These are phyloP conservation scores for Linderniella brevidens DNA, from an alignment of 257 asterid genomes.

Conservation along the genomic window DNA sequence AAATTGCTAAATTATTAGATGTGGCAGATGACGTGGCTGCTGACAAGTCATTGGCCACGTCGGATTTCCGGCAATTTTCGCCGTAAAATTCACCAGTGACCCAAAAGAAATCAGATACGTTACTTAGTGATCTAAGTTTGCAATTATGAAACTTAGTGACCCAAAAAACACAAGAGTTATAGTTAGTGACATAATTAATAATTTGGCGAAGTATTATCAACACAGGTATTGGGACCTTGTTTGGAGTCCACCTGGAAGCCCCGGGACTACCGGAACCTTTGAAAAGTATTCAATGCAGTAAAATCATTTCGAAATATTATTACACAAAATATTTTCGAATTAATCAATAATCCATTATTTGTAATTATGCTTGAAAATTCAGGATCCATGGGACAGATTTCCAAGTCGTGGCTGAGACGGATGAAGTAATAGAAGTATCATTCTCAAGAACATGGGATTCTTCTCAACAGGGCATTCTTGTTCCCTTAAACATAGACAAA, in stretches of 20 bases:
- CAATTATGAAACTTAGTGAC: too few relatives aligned
- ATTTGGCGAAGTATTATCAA: not conserved
- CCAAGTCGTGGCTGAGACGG: conserved; percentile 26
- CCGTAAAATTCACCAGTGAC: too few relatives aligned
- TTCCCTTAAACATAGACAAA: conserved; percentile 57
- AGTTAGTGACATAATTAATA: too few relatives aligned
- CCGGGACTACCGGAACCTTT: conserved; percentile 44
- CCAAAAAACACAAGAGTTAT: too few relatives aligned
- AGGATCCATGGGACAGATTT: conserved; percentile 38
- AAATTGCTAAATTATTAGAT: too few relatives aligned
- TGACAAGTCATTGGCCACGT: too few relatives aligned
- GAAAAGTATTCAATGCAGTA: conserved; percentile 24
- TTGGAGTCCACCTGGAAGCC: conserved; percentile 51
- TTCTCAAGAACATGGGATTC: conserved; percentile 35
- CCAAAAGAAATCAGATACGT: too few relatives aligned
- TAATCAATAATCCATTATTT: not conserved
- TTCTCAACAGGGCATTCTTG: conserved; percentile 15
- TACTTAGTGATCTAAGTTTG: too few relatives aligned
- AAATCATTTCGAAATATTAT: not conserved
- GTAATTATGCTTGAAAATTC: conserved; percentile 9
- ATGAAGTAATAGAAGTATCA: conserved; percentile 38
- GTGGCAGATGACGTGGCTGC: too few relatives aligned
- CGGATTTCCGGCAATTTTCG: too few relatives aligned
- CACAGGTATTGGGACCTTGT: conserved; percentile 82
- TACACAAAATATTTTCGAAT: too few relatives aligned